These are phyloP conservation scores for Graphilbum fragrans DNA, from an alignment of 2,329 filamentous ascomycete species.

Conservation along the genomic window DNA sequence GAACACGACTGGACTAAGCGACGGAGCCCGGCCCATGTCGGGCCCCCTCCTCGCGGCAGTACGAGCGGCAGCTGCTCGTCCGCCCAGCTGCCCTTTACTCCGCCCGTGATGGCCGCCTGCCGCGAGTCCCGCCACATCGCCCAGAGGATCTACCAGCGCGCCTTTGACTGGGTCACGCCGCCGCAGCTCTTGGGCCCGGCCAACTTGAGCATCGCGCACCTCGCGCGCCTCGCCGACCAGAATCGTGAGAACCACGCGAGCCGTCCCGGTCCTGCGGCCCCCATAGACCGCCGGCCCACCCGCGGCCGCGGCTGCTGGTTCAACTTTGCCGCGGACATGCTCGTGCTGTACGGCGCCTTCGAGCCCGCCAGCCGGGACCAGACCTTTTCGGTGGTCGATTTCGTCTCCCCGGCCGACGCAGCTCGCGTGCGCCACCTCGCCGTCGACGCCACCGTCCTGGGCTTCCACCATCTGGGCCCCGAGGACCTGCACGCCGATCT, in stretches of 20 bases:
- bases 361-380: slow-evolving; percentile 34
- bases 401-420: slow-evolving; percentile 29
- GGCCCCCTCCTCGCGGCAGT: background rate
- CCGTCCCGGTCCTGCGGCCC: no score
- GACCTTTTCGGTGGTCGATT: slow-evolving; percentile 36
- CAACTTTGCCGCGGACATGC: slow-evolving; percentile 32
- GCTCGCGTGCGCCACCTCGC: slow-evolving; percentile 29
- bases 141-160: slow-evolving; percentile 29
- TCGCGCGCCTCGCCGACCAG: no score
- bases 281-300: background rate
- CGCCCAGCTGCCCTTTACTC: no score
- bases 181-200: slow-evolving; percentile 21
- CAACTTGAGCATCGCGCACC: no score
- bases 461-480: slow-evolving; percentile 26
- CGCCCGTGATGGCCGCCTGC: slow-evolving; percentile 31
- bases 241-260: background rate
- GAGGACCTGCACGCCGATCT: no score
- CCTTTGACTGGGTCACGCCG: slow-evolving; percentile 34
- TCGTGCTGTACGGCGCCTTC: slow-evolving; percentile 34
- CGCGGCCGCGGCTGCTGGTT: slow-evolving; percentile 23
- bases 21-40: slow-evolving; percentile 10
- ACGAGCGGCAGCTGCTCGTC: slow-evolving; percentile 1
- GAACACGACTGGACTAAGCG: no score
- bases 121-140: slow-evolving; percentile 29
- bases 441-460: slow-evolving; percentile 30